Base-by-base conservation (phyloP, 129 eudicot genomes). In the Tanacetum coccineum region DNA sequence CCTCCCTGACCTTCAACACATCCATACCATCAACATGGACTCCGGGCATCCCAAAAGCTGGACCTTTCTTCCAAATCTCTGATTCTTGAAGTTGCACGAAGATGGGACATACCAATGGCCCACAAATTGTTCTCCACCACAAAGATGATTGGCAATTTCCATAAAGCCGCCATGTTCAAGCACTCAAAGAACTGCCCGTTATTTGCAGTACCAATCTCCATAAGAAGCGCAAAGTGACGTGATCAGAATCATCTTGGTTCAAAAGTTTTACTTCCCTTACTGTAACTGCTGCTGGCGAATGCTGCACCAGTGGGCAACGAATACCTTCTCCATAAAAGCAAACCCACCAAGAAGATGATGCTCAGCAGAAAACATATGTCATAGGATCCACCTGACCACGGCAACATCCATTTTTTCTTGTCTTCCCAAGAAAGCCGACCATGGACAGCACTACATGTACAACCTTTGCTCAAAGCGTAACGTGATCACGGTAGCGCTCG, bases 91-190 rank as follows among this genome's bases (percentile, higher is more conserved):
- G 75, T 70, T 1, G 75, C 75, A 28, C 75, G 67, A 30, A 70
- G 59, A 70, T 70, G 67, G 13, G 75, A 70, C 75, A 70, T 70
- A n/a, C 75, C 75, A 13, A 70, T 70, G 1, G 75, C 75, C 75
- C 67, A 70, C 14, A 70, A 50, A 70, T 70, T 70, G 54, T 70
- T 70, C 67, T 70, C 67, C 0, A 59, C 67, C 4, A 70, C 75
- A 8, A 59, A 70, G 59, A 70, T 70, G 30, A 70, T 70, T 1
- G 67, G 75, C 59, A 70, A 14, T 32, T 70, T 70, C 75, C 75
- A 70, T 46, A 70, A 6, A 25, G 75, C 59, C 19, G 75, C 67
- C 75, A 70, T 70, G 67, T 70, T 70, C 75, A 70, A 59, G 59
- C 67, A 70, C 39, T 70, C 67, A 9, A 70, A 70, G 39, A 70